Base-by-base conservation (phyloP, 345 rosid species). In the Iberis pinnata region DNA sequence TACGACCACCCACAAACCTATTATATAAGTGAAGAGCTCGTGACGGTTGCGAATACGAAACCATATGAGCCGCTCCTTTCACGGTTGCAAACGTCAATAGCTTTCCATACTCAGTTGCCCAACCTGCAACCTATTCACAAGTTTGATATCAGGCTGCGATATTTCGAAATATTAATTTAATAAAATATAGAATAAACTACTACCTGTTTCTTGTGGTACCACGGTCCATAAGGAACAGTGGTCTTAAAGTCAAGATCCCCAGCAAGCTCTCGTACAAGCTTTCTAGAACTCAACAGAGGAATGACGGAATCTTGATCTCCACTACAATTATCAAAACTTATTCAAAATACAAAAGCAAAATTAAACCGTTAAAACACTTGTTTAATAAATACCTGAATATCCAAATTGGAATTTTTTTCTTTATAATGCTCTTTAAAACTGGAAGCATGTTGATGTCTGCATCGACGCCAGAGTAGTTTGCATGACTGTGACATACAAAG, bases 121-220 rank as follows among this genome's bases (percentile, higher is more conserved):
- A 86, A 2, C 96, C 98, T 1, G 85, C 96, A 2, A 90, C 92
- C 96, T 90, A 46, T n/a, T 7, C 3, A 13, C 22, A 52, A 9
- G 2, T 17, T n/a, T n/a, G n/a, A n/a, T n/a, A n/a, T n/a, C n/a
- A n/a, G n/a, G n/a, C n/a, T n/a, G n/a, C 8, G 13, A 26, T 11
- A 49, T 27, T 13, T 17, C n/a, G n/a, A n/a, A n/a, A n/a, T n/a
- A n/a, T n/a, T n/a, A n/a, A n/a, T n/a, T n/a, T n/a, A n/a, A n/a
- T n/a, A n/a, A n/a, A 14, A 10, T 39, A 18, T 36, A 6, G 45
- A 22, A 58, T 37, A 26, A 61, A n/a, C n/a, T n/a, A n/a, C n/a
- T n/a, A 88, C 98, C 98, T 87, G 96, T 44, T 75, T 76, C 69
- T 82, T 87, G 88, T 90, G 95, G 68, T 82, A 84, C 98, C 98